Evolutionary conservation across 1,284 basidiomycete genomes (phyloP).

Genomic region (Mycosarcoma maydis): DNA sequence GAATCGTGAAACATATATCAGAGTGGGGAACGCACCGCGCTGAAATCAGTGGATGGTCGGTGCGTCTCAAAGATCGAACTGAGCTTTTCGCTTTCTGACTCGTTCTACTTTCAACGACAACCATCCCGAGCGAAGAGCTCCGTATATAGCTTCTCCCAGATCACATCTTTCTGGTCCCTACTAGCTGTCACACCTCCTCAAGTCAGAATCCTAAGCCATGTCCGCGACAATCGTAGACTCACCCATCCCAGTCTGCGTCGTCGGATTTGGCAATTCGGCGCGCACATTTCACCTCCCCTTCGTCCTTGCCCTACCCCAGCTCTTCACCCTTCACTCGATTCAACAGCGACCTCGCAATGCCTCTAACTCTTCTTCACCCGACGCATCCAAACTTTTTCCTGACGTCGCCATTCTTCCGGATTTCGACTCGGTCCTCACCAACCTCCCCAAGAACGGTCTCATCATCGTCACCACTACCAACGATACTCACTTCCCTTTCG

Average conservation of each 20-base stretch:
- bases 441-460: conserved; percentile 58
- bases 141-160: neutral
- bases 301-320: conserved; percentile 51
- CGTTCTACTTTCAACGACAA: neutral
- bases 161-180: no score
- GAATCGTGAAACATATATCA: neutral
- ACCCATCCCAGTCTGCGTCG: conserved; percentile 57
- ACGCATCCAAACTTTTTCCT: conserved; percentile 47
- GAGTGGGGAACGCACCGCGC: no score
- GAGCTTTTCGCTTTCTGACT: neutral
- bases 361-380: conserved; percentile 30
- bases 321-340: conserved; percentile 57
- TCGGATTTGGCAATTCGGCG: conserved; percentile 61
- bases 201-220: neutral
- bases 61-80: neutral
- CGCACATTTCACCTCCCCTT: conserved; percentile 64
- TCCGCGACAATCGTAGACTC: neutral
- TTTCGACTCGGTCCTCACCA: conserved; percentile 53
- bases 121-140: neutral
- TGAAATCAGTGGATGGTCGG: neutral
- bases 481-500: conserved; percentile 61
- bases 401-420: conserved; percentile 49
- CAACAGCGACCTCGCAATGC: conserved; percentile 56
- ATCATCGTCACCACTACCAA: conserved; percentile 65
- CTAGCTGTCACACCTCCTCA: no score